Base-by-base conservation (phyloP, 2,329 filamentous ascomycete species). In the Xylariaceae sp. region DNA sequence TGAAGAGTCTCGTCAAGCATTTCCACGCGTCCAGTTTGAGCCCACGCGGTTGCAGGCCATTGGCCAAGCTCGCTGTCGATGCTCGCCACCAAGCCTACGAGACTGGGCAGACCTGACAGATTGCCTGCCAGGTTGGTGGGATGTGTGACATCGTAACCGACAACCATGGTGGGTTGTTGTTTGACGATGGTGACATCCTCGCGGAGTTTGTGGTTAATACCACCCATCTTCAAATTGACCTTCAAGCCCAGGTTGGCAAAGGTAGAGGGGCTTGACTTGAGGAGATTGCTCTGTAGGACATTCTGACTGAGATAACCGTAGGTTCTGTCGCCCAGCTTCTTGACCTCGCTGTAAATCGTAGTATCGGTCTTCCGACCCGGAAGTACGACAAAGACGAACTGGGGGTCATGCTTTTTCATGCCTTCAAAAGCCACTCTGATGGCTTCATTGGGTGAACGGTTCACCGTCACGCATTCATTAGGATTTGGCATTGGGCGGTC, bases 91-190 rank as follows among this genome's bases (percentile, higher is more conserved):
- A 97, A 83, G 0, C 86, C 89, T 2, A 90, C 90, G 53, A 95
- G 81, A 71, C 89, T 94, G 1, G 90, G 90, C 0, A 88, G 81
- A 0, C 72, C 73, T 0, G 77, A 73, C 0, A 77, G 71, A 2
- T 82, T 86, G 0, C 82, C 82, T 0, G 86, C 83, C 15, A 82
- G 71, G 64, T 82, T 83, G 90, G 91, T 92, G 0, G 92, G 92
- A 67, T 96, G 92, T 0, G 90, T 95, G 0, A 96, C 91, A 68
- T 96, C 92, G 64, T 94, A 87, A 0, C 92, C 92, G 8, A 94
- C 84, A 1, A 96, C 76, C 86, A 97, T 96, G 0, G 91, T 95
- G 2, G 34, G 47, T 66, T 86, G 86, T 1, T 82, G 83, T 37
- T 87, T 79, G 47, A 77, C 77, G 57, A 92, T 57, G 0, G 91